Conservation (phyloP, 495 filamentous ascomycete species). For the Hyaloscypha finlandica region DNA sequence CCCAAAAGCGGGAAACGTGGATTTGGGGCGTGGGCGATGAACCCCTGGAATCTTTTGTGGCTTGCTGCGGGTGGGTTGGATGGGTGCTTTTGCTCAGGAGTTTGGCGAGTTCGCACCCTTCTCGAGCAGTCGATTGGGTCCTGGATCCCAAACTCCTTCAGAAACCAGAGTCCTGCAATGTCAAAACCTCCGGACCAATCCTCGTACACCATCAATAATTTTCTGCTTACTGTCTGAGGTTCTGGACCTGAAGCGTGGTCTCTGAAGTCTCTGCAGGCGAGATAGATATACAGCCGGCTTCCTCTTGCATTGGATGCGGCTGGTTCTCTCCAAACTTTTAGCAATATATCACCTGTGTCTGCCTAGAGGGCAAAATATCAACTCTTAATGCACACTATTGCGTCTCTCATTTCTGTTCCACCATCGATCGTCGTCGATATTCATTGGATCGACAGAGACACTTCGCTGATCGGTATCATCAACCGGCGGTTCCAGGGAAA, state of each 20-base stretch:
- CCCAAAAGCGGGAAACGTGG: background rate
- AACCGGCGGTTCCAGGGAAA: background rate
- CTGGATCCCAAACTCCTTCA: background rate
- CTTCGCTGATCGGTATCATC: background rate
- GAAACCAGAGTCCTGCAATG: background rate
- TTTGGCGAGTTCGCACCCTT: background rate
- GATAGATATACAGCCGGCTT: background rate
- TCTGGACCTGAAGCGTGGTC: background rate
- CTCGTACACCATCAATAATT: background rate
- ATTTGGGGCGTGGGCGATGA: no score
- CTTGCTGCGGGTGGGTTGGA: background rate
- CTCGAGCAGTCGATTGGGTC: background rate
- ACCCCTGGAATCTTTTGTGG: background rate
- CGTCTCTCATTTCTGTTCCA: background rate
- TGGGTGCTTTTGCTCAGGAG: background rate
- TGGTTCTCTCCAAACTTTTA: background rate
- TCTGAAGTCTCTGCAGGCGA: background rate
- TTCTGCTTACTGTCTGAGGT: background rate
- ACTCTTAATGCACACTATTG: background rate
- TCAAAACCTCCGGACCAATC: background rate
- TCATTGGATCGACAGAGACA: no score
- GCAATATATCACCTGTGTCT: background rate
- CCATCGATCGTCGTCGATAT: background rate
- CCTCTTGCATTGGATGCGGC: background rate
- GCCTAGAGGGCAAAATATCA: background rate